Evolutionary conservation across 345 rosid species (phyloP), one percentile per base, ranked within the genome.

Genomic region (Toxicodendron radicans): DNA sequence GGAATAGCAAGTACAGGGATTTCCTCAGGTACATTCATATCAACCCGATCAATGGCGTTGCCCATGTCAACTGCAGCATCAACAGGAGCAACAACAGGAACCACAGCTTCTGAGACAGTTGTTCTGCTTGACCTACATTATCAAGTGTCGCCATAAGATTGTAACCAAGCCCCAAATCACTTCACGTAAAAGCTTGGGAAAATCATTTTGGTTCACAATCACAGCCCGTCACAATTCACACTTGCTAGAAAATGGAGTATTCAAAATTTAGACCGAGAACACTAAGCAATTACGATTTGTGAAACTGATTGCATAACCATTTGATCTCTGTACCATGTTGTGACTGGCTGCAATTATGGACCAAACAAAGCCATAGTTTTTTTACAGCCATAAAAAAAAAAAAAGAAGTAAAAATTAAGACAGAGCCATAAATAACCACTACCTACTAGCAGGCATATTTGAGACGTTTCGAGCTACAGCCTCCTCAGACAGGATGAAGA

Each of bases 381-480:
- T 30, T 27, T 60, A 18, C 53, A 13, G 27, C 52, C 32, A 18
- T 46, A 21, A 2, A 27, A 58, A 41, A n/a, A 43, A 16, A 23
- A 62, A 38, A 56, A 10, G 30, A 27, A 45, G 11, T 33, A 38
- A 63, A 18, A 64, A 35, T 32, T 27, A 76, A 43, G 69, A 43
- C 10, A 52, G 57, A 60, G 57, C 16, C 17, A 54, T 41, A 68
- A 71, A 53, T 60, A 71, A 27, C 30, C 46, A 73, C 52, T 88
- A 92, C 95, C 93, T 84, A 81, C 91, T 92, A 63, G 92, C 90
- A 68, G 88, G 95, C 90, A 89, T 81, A 82, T 65, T 83, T 2
- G 92, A 83, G 46, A 83, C 61, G 45, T 85, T 88, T 10, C 78
- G 78, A 14, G 88, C 90, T 72, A 81, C 89, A 33, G 79, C 81